Evolutionary conservation across 345 rosid genomes (phyloP), one percentile per base, ranked within the genome.

Genomic region (Crucihimalaya himalaica): DNA sequence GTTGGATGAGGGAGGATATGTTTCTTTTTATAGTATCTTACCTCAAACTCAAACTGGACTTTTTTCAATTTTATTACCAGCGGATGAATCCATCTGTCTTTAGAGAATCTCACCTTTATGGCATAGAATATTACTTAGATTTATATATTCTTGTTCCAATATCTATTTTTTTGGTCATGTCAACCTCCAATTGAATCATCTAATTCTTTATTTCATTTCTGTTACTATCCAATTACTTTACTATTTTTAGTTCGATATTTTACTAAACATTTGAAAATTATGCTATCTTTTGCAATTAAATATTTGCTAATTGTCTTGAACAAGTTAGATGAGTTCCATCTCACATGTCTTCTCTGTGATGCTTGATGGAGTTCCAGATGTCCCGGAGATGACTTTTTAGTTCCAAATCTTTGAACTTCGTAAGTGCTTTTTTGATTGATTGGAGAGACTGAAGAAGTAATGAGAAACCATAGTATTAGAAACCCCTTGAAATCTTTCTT

Each of bases 401-500:
- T 60, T 62, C 42, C 69, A 71, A 25, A 34, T 77, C 79, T 77
- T 25, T 13, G 60, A 76, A 61, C 25, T 79, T 65, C 28, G n/a
- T n/a, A 79, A 72, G 59, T 63, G 20, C n/a, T 21, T 15, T 60
- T 78, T 67, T 43, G 60, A 55, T 71, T 52, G 25, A 12, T 40
- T 82, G 53, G 31, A 37, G 58, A 77, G 52, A 68, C 78, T 8
- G 29, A 73, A 75, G 72, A 57, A 68, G 77, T 85, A 76, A 94
- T 94, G 96, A 62, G 74, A 16, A 89, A 84, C 79, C 94, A 61
- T 51, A 81, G 78, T 13, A 72, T 80, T 58, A 82, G 82, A 71
- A 87, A 91, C 57, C 86, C 93, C 40, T 71, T 94, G 63, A 89
- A 86, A 78, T 87, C 97, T 62, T 80, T 90, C 48, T 82, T 90